These are phyloP conservation scores for Trichoderma atrobrunneum DNA, from an alignment of 2,329 filamentous ascomycete genomes.

Conservation along the genomic window DNA sequence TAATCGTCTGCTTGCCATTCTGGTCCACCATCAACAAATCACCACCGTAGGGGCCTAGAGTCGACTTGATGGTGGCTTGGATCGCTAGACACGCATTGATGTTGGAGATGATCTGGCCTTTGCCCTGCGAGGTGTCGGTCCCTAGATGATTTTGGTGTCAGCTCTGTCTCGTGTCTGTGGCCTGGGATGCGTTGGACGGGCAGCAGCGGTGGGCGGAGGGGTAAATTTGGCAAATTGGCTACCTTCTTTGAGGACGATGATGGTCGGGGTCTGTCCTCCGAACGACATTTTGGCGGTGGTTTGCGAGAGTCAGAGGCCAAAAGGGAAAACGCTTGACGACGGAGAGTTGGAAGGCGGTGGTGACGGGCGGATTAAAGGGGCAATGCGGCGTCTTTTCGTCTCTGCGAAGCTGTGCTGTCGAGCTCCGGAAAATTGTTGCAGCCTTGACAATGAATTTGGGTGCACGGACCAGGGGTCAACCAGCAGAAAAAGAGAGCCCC, in stretches of 20 bases:
- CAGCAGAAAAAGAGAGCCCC: slow-evolving; percentile 4
- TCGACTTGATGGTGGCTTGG: slow-evolving; percentile 92
- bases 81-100: slow-evolving; percentile 98
- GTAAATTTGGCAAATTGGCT: slow-evolving; percentile 43
- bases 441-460: slow-evolving; percentile 34
- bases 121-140: slow-evolving; percentile 95
- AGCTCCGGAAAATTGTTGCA: slow-evolving; percentile 53
- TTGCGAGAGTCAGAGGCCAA: not conserved
- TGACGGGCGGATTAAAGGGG: slow-evolving; percentile 19
- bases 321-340: not conserved
- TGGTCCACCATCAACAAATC: slow-evolving; percentile 93
- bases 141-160: slow-evolving; percentile 50
- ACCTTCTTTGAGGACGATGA: slow-evolving; percentile 98
- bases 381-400: slow-evolving; percentile 23
- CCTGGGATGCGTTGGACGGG: not conserved
- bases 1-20: slow-evolving; percentile 96
- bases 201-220: slow-evolving; percentile 35
- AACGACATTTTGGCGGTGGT: slow-evolving; percentile 71
- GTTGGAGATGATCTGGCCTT: slow-evolving; percentile 94
- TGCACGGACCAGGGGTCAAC: slow-evolving; percentile 29
- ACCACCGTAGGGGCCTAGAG: slow-evolving; percentile 92
- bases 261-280: slow-evolving; percentile 94
- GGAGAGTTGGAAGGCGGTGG: slow-evolving; percentile 18
- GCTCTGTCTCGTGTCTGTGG: not conserved
- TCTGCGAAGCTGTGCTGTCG: slow-evolving; percentile 37